phyloP scores from a whole-genome alignment of 768 basidiomycete species.

The Panaeolus cyanescens region DNA sequence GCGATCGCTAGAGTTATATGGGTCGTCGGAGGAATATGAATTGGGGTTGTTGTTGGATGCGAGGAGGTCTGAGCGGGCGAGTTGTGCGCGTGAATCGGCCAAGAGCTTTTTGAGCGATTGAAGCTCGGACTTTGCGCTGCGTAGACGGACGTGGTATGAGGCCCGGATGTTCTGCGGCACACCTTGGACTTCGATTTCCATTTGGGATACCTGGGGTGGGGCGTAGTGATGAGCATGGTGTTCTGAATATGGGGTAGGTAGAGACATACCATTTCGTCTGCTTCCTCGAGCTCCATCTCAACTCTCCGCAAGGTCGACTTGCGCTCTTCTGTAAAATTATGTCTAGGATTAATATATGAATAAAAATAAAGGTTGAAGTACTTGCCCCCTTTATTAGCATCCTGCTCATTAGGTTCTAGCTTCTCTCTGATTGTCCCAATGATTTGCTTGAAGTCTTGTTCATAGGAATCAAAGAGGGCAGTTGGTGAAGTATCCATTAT shows the following conservation, averaged over 20 bases:
- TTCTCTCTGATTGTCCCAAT: conserved; percentile 74
- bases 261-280: conserved; percentile 88
- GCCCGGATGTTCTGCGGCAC: conserved; percentile 85
- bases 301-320: conserved; percentile 80
- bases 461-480: conserved; percentile 87
- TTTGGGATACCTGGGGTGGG: conserved; percentile 82
- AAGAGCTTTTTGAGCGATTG: conserved; percentile 78
- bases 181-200: conserved; percentile 97
- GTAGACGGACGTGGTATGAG: conserved; percentile 75
- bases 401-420: conserved; percentile 65
- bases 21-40: conserved; percentile 70
- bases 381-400: conserved; percentile 71
- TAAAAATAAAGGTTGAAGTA: background rate
- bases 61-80: conserved; percentile 80
- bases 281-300: conserved; percentile 97
- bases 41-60: conserved; percentile 36
- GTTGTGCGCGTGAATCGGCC: conserved; percentile 69
- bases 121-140: conserved; percentile 74
- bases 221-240: background rate
- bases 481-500: conserved; percentile 83
- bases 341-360: conserved; percentile 3
- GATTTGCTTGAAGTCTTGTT: conserved; percentile 88
- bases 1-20: conserved; percentile 75
- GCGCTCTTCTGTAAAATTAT: conserved; percentile 61
- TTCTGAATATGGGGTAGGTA: background rate